Evolutionary conservation across 169 alveolate species (phyloP), one percentile per base, ranked within the genome.

Genomic region (Cardiosporidium cionae): DNA sequence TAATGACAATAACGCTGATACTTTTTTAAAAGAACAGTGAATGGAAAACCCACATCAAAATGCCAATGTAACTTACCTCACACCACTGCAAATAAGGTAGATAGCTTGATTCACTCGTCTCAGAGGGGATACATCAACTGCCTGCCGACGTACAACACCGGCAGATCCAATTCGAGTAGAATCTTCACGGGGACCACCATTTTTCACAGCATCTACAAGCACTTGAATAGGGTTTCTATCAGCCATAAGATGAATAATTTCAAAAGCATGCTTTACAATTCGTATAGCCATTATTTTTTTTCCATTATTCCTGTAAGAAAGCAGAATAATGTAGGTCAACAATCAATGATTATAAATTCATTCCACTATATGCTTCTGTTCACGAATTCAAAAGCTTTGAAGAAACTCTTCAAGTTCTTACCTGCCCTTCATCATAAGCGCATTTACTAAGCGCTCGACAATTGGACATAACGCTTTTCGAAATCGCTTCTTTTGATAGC

Each of bases 141-240:
- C 99, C 89, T 96, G 98, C 73, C 99, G 90, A 78, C 99, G 92
- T 68, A 96, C 99, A 52, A 94, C 98, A 88, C 99, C 99, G 37
- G 98, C 99, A 23, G 98, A 87, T 27, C 99, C 99, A 71, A 97
- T 95, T 88, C 99, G 94, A 3, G 82, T 76, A 53, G 99, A 94
- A 87, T 97, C 99, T 91, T 97, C 99, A 72, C 99, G 94, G 54
- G 98, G 98, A 23, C 99, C 99, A 53, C 99, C 98, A 78, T 95
- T 94, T 89, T 94, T 90, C 54, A 97, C 98, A 34, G 99, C 99
- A 70, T 93, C 96, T 63, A 94, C 94, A 76, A 95, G 86, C 69
- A 97, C 97, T 86, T 95, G 98, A 74, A 98, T 81, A 65, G 99
- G 99, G 95, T 98, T 98, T 86, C 87, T 91, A 86, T 96, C 98